Evolutionary conservation across 257 asterid genomes (phyloP), one percentile per base, ranked within the genome.

Genomic region (Capsicum baccatum): DNA sequence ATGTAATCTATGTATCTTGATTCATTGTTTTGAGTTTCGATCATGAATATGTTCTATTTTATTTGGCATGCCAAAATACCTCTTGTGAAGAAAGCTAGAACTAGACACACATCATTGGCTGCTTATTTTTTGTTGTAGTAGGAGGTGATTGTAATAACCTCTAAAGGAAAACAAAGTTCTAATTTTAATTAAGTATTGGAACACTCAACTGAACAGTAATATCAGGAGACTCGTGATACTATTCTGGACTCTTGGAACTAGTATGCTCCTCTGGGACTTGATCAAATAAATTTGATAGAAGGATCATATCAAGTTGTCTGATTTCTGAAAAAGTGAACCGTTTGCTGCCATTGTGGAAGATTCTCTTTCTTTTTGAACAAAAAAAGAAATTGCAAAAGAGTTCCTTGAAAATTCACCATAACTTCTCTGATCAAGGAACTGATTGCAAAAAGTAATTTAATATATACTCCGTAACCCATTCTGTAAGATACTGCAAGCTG

Each of bases 301-400:
- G 39, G 11, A 71, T n/a, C 80, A n/a, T n/a, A 47, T 47, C 17
- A 71, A 70, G 0, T 71, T 71, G 0, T 71, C 16, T 71, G 79
- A 44, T 44, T 70, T 70, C 33, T 70, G 79, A 44, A 71, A 71
- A 71, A 73, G 59, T 48, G 60, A 73, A 48, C 59, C n/a, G 80
- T 48, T 48, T 19, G n/a, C n/a, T 48, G 17, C 19, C 10, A 73
- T 19, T 73, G 17, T 19, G 44, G n/a, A 73, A 73, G 59, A 73
- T 21, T 19, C 42, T n/a, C 60, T 19, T 48, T 48, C 59, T n/a
- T 13, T 47, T 48, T 19, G 10, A 73, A 19, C 60, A 6, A 74
- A 50, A 50, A 39, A 15, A 39, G 8, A 39, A 26, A 26, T 15
- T 21, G 60, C 48, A 33, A 13, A 26, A 78, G 9, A 78, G 48